Percentiles rank a stretch among this genome's conserved stretches.
These are phyloP conservation scores for Lathyrus aphaca DNA, from an alignment of 306 rosid species.

Conservation along the genomic window DNA sequence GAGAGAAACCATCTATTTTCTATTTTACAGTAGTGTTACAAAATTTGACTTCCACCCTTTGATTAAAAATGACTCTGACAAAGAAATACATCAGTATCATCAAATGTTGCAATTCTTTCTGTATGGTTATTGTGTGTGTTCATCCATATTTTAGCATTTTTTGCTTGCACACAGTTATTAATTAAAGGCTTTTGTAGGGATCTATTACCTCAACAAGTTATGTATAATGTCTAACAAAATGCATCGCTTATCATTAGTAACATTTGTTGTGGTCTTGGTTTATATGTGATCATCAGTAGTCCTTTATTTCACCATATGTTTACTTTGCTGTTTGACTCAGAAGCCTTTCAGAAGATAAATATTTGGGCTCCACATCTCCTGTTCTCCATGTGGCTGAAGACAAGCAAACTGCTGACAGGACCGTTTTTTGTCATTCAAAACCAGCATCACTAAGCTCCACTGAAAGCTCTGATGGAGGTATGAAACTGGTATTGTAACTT, in stretches of 20 bases:
- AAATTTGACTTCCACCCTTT: constrained; percentile 22
- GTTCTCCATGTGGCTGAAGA: constrained; percentile 58
- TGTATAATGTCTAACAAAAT: constrained; percentile 21
- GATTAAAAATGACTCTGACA: not conserved
- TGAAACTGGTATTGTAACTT: constrained; percentile 34
- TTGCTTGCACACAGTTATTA: constrained; percentile 17
- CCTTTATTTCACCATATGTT: constrained; percentile 25
- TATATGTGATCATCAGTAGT: not conserved
- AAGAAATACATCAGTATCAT: constrained; percentile 8
- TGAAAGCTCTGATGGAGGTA: constrained; percentile 92
- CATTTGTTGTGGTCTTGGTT: constrained; percentile 16
- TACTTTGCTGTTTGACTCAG: constrained; percentile 53
- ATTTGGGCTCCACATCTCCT: constrained; percentile 43
- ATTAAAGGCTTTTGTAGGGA: constrained; percentile 28
- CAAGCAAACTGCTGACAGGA: constrained; percentile 64
- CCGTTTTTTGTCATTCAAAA: constrained; percentile 82
- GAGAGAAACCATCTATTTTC: constrained; percentile 29
- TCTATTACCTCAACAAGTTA: constrained; percentile 7
- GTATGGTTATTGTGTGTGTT: not conserved
- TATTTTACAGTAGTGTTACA: constrained; percentile 9
- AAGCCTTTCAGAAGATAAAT: constrained; percentile 56
- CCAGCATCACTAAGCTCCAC: constrained; percentile 95
- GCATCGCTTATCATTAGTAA: constrained; percentile 7
- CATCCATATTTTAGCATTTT: constrained; percentile 36
- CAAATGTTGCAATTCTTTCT: constrained; percentile 33